Evolutionary conservation across 2,329 filamentous ascomycete species (phyloP), one percentile per base, ranked within the genome.

Genomic region (Diplodia seriata): DNA sequence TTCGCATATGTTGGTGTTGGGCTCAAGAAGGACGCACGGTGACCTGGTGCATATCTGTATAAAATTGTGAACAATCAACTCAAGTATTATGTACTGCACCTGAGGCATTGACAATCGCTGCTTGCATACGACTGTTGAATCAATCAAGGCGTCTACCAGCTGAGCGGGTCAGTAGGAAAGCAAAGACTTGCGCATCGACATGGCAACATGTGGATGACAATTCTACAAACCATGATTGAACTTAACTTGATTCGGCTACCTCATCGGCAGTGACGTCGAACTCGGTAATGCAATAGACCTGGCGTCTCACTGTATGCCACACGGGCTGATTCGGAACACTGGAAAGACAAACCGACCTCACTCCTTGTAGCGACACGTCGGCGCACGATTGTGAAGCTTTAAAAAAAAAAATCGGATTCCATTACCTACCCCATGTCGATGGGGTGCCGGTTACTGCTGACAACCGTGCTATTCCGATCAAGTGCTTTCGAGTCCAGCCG

Each of bases 401-500:
- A 36, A 38, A 38, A 51, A 20, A 63, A 63, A 51, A 3, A 63
- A 51, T 51, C 59, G 59, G 47, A 63, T 23, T 63, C 31, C 47
- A 63, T 51, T 63, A 43, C 43, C 12, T 59, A 51, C 11, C 40
- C 43, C 47, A 11, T 38, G 29, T 36, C 14, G 54, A n/a, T 38
- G 47, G 43, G 59, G 43, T 18, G n/a, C 29, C 47, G 43, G 59
- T 18, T 33, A 26, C n/a, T 36, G 40, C 14, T 18, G 59, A 47
- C 43, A 11, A 38, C 59, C 11, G 7, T 31, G 47, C 59, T 63
- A 36, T 36, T 47, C 43, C 59, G 31, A 20, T 38, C 31, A n/a
- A 51, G 23, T 57, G 50, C 64, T n/a, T 26, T 57, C 40, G 40
- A 38, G 40, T 66, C 64, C 53, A 53, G 53, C 29, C 29, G 64